A percentile compares a stretch with the other conserved stretches of the same genome.
phyloP scores from a whole-genome alignment of 1,284 basidiomycete genomes.

The Austroboletus niveus region DNA sequence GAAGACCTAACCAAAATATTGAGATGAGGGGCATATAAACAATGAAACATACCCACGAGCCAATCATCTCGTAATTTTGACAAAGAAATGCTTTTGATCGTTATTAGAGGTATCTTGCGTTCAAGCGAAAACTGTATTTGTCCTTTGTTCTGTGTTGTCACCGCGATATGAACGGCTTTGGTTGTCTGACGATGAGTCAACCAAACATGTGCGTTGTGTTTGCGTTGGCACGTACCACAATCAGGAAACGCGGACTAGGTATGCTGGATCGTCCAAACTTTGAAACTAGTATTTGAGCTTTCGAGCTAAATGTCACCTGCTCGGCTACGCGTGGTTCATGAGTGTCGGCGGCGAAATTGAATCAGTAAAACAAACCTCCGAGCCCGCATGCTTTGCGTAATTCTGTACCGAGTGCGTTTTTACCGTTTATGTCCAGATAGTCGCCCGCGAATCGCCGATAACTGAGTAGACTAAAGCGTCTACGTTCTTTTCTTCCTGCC shows the following conservation, averaged over 20 bases:
- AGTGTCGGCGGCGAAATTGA: background rate
- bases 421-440: constrained; percentile 89
- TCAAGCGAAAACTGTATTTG: constrained; percentile 63
- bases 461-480: constrained; percentile 91
- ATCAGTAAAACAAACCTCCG: constrained; percentile 51
- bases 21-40: background rate
- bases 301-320: constrained; percentile 84
- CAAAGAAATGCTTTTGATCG: constrained; percentile 84
- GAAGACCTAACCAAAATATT: constrained; percentile 42
- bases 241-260: constrained; percentile 87
- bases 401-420: constrained; percentile 79
- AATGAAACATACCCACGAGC: constrained; percentile 56
- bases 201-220: background rate
- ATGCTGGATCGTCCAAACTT: constrained; percentile 89
- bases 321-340: constrained; percentile 48
- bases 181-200: constrained; percentile 57
- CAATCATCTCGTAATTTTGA: constrained; percentile 94
- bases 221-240: constrained; percentile 64
- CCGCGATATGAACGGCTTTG: constrained; percentile 85
- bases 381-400: constrained; percentile 76
- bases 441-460: constrained; percentile 97
- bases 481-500: constrained; percentile 89
- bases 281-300: constrained; percentile 83
- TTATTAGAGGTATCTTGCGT: constrained; percentile 86
- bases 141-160: constrained; percentile 72